Percentiles rank a stretch among this genome's conserved stretches.
These are phyloP conservation scores for Hansenula anomala DNA, from an alignment of 1,139 yeast species.

Conservation along the genomic window DNA sequence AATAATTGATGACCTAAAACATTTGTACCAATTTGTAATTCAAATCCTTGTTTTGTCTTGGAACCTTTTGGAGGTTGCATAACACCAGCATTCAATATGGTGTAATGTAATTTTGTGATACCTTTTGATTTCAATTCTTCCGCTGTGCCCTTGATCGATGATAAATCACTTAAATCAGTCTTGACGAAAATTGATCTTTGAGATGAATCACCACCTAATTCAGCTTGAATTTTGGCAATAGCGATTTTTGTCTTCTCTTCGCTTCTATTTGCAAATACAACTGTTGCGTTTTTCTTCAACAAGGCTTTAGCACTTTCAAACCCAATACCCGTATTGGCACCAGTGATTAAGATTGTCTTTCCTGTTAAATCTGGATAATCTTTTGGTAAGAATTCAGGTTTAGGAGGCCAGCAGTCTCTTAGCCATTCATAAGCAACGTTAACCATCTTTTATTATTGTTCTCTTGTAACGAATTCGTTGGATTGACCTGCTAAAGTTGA, in stretches of 20 bases:
- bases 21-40: conserved; percentile 45
- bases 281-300: conserved; percentile 37
- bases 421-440: not conserved
- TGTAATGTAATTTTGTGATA: conserved; percentile 32
- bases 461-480: too few relatives aligned
- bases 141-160: conserved; percentile 37
- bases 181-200: conserved; percentile 23
- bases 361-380: conserved; percentile 41
- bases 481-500: too few relatives aligned
- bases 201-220: conserved; percentile 11
- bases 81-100: conserved; percentile 50
- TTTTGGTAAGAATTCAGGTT: conserved; percentile 29
- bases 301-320: conserved; percentile 34
- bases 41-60: conserved; percentile 37
- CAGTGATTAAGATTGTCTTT: conserved; percentile 39
- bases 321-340: conserved; percentile 44
- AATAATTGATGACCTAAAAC: conserved; percentile 45
- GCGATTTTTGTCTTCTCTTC: conserved; percentile 32
- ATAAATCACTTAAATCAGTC: conserved; percentile 42
- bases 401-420: conserved; percentile 11
- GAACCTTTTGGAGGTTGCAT: conserved; percentile 37
- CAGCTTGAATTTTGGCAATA: conserved; percentile 26
- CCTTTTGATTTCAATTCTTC: conserved; percentile 26
- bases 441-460: conserved; percentile 8
- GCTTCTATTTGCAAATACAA: conserved; percentile 37